Conservation (phyloP, 257 asterid species). For the Ophiorrhiza pumila region DNA sequence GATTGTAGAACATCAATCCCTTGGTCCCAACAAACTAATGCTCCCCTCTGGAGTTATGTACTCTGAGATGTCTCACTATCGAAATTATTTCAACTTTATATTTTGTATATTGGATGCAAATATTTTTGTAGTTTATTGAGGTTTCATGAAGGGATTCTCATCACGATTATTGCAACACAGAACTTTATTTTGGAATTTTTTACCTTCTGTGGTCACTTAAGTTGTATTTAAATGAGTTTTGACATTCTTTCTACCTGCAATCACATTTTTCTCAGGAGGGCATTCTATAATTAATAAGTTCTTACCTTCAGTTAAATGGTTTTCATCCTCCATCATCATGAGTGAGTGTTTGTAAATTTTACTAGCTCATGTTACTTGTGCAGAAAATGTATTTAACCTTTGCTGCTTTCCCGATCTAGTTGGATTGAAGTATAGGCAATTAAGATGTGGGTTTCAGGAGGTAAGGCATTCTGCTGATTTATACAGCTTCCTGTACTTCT, state of each 20-base stretch:
- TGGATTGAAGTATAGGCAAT: slow-evolving; percentile 64
- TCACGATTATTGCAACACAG: neutral
- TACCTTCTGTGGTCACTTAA: neutral
- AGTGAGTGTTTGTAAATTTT: neutral
- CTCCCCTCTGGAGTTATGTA: neutral
- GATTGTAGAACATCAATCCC: neutral
- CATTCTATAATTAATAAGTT: neutral
- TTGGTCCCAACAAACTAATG: neutral
- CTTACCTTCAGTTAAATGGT: neutral
- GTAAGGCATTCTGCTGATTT: slow-evolving; percentile 34
- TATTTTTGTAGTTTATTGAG: neutral
- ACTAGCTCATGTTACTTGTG: slow-evolving; percentile 21
- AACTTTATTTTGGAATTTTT: neutral
- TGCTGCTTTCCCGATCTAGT: slow-evolving; percentile 72
- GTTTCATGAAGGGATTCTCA: neutral
- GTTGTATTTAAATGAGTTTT: neutral
- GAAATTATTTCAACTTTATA: neutral
- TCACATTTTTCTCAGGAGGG: neutral
- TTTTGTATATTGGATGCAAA: neutral
- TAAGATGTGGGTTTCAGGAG: slow-evolving; percentile 89
- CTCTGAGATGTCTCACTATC: neutral
- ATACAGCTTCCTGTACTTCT: slow-evolving; percentile 9
- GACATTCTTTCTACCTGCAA: neutral
- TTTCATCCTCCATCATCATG: neutral
- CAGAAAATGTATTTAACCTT: slow-evolving; percentile 98